Conservation (phyloP, 2,329 filamentous ascomycete genomes). For the Calonectria hongkongensis region DNA sequence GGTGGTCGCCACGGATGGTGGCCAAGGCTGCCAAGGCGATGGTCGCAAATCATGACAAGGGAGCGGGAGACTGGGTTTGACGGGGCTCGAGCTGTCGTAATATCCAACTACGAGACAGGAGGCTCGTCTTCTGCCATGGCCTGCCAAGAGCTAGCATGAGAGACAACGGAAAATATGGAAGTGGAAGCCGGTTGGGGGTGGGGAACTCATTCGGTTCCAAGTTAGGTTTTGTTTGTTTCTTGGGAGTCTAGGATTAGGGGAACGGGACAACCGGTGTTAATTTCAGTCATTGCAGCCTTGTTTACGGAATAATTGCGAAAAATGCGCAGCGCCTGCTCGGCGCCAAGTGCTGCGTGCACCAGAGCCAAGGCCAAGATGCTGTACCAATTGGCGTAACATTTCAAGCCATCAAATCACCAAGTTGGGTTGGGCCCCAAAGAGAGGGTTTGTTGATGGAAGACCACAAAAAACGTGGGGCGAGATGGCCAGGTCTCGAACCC, state of each 20-base stretch:
- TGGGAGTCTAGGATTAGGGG: slow-evolving; percentile 23
- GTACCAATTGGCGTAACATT: neutral
- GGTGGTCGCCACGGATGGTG: slow-evolving; percentile 21
- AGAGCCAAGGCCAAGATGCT: neutral
- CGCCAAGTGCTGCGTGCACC: slow-evolving; percentile 9
- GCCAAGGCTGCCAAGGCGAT: slow-evolving; percentile 30
- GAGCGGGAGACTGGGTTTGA: slow-evolving; percentile 18
- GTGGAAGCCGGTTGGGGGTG: slow-evolving; percentile 17
- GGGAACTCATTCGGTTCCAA: slow-evolving; percentile 28
- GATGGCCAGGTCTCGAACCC: slow-evolving; percentile 20
- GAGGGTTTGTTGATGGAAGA: neutral
- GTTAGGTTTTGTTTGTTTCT: slow-evolving; percentile 18
- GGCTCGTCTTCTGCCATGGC: neutral
- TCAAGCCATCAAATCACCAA: neutral
- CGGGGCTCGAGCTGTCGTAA: slow-evolving; percentile 37
- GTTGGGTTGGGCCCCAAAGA: neutral
- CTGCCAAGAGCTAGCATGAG: neutral
- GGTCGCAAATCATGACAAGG: slow-evolving; percentile 40
- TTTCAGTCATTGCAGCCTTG: neutral
- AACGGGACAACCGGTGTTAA: slow-evolving; percentile 14
- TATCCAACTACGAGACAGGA: slow-evolving; percentile 24
- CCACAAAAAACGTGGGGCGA: neutral
- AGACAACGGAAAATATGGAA: slow-evolving; percentile 26
- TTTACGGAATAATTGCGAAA: neutral
- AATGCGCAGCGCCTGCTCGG: neutral